Evolutionary conservation across 495 filamentous ascomycete genomes (phyloP).

Genomic region (Aspergillus wentii): DNA sequence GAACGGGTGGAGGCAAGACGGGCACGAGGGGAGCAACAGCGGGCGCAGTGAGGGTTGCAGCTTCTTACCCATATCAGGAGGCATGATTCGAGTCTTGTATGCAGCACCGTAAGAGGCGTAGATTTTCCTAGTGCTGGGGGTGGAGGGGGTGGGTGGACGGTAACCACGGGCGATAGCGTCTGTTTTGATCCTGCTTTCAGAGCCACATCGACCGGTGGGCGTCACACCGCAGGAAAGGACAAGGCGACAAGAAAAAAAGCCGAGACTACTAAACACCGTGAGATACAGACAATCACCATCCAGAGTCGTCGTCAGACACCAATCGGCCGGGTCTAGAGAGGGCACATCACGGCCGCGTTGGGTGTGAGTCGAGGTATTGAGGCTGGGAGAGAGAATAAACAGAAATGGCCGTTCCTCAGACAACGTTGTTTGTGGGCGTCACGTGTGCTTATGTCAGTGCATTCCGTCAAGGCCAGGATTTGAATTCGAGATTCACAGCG

Average conservation of each 20-base stretch:
- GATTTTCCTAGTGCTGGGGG: too few relatives aligned
- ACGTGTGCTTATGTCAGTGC: constrained; percentile 25
- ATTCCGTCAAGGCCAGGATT: too few relatives aligned
- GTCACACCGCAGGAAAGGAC: constrained; percentile 8
- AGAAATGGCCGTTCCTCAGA: constrained; percentile 35
- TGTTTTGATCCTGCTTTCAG: constrained; percentile 26
- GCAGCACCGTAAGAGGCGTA: background rate
- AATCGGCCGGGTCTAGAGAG: constrained; percentile 11
- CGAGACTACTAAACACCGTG: too few relatives aligned
- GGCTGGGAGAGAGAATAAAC: constrained; percentile 28
- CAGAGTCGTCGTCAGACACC: constrained; percentile 6
- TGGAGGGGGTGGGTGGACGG: constrained; percentile 21
- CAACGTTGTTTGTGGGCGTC: constrained; percentile 25
- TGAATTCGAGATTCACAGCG: too few relatives aligned
- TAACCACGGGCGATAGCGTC: constrained; percentile 27
- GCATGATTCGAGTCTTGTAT: constrained; percentile 11
- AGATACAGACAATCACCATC: too few relatives aligned
- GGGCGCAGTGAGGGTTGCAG: too few relatives aligned
- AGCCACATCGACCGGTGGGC: constrained; percentile 14
- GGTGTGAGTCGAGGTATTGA: constrained; percentile 7
- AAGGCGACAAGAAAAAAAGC: background rate
- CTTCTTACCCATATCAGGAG: constrained; percentile 27
- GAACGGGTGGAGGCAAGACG: background rate
- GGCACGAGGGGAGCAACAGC: constrained; percentile 1
- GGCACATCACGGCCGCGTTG: constrained; percentile 15